Evolutionary conservation across 257 asterid species (phyloP).

Genomic region (Primulina huaijiensis): DNA sequence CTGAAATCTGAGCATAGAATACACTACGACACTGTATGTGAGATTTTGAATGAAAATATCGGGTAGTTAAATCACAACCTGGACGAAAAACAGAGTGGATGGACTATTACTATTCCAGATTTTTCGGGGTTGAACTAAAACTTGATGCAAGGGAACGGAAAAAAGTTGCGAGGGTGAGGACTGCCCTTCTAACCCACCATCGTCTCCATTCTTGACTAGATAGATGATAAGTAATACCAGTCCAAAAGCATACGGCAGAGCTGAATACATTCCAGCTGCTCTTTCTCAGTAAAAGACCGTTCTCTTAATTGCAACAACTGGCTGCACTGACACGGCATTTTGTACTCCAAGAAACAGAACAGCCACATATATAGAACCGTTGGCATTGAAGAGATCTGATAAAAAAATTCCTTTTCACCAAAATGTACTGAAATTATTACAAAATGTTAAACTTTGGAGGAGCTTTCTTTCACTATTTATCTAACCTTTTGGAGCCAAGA

Average conservation of each 20-base stretch:
- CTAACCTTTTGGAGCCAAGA: constrained; percentile 61
- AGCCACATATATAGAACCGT: constrained; percentile 85
- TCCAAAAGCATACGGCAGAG: too few relatives aligned
- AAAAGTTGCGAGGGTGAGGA: background rate
- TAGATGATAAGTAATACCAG: too few relatives aligned
- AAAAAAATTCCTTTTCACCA: constrained; percentile 40
- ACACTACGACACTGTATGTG: constrained; percentile 58
- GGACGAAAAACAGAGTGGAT: constrained; percentile 7
- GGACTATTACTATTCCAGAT: too few relatives aligned
- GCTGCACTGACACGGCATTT: too few relatives aligned
- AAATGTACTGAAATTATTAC: background rate
- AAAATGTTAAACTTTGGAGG: background rate
- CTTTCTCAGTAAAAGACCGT: too few relatives aligned
- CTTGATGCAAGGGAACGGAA: background rate
- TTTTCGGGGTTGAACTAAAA: too few relatives aligned
- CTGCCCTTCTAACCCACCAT: too few relatives aligned
- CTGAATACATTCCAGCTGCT: too few relatives aligned
- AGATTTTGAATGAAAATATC: constrained; percentile 55
- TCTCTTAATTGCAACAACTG: too few relatives aligned
- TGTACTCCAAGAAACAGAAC: constrained; percentile 20
- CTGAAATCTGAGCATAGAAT: constrained; percentile 71
- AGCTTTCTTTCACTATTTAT: background rate
- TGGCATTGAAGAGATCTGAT: constrained; percentile 72
- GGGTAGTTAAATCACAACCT: constrained; percentile 72
- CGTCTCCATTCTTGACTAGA: too few relatives aligned